A percentile compares a stretch with the other conserved stretches of the same genome.
These are phyloP conservation scores for Aspergillus tamarii DNA, from an alignment of 2,329 filamentous ascomycete genomes.

Conservation along the genomic window DNA sequence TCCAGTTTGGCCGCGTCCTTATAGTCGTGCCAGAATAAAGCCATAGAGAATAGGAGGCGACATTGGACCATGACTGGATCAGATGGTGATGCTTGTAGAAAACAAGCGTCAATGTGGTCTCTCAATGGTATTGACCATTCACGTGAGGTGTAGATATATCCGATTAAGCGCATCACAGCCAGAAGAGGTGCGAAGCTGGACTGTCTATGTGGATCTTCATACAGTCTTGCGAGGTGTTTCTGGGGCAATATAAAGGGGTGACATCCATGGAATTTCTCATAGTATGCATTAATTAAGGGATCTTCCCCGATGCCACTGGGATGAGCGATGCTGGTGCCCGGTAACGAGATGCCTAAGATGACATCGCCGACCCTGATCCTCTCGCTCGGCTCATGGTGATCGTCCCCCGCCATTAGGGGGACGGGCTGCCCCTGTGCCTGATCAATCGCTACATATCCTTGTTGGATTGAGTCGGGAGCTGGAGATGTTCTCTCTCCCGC, in stretches of 20 bases:
- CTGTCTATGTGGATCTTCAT: constrained; percentile 17
- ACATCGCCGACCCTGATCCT: constrained; percentile 5
- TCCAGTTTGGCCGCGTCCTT: constrained; percentile 22
- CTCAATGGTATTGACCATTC: constrained; percentile 23
- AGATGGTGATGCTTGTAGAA: constrained; percentile 10
- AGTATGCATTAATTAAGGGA: constrained; percentile 31
- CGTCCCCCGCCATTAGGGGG: too few species aligned
- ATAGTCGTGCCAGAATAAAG: constrained; percentile 29
- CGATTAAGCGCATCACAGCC: constrained; percentile 33
- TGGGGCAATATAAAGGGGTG: constrained; percentile 35
- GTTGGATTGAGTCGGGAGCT: not conserved
- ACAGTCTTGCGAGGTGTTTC: constrained; percentile 19
- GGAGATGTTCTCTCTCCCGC: not conserved
- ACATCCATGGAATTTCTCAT: constrained; percentile 34
- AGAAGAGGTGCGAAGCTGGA: constrained; percentile 26
- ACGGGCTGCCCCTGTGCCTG: not conserved
- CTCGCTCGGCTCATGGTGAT: not conserved
- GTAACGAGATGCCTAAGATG: not conserved
- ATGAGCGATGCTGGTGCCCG: too few species aligned
- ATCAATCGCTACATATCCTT: not conserved
- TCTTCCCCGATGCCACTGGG: constrained; percentile 16
- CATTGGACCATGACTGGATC: constrained; percentile 30
- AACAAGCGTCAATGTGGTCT: constrained; percentile 19
- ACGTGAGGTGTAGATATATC: constrained; percentile 26
- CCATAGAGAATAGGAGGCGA: constrained; percentile 31